Base-by-base conservation (phyloP, 768 basidiomycete species). In the Kwoniella botswanensis region DNA sequence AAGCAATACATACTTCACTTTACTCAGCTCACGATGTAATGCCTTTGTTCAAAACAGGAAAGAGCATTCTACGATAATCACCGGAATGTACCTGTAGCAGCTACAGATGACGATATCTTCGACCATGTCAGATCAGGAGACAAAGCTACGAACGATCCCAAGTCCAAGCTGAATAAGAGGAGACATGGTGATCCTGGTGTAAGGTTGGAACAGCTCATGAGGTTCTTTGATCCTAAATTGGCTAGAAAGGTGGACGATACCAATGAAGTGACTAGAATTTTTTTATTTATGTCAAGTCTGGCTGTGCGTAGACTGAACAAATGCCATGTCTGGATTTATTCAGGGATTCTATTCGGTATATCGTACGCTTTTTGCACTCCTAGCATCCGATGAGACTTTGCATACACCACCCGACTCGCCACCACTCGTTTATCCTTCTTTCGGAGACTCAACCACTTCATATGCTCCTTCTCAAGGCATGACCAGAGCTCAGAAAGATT, bases 1-100 rank as follows among this genome's bases (percentile, higher is more conserved):
- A 35, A 35, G 59, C 35, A 26, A 11, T 29, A 15, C 35, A 18
- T 35, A 5, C 24, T 29, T 64, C 22, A 15, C 43, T 44, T 52
- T 13, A 21, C 9, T 7, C 50, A 17, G 6, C 9, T 17, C 5
- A 60, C 15, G 15, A 12, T 63, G 41, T 3, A 44, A 1, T 11
- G 42, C 63, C 67, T 22, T 58, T 24, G 46, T 64, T n/a, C n/a
- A n/a, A n/a, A n/a, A 21, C 46, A 96, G 92, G 96, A 98, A 87
- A 87, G 97, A 76, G 94, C 97, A 55, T 99, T 94, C 93, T 99
- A 99, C 83, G 97, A 99, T 84, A 90, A 90, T 4, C 96, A 98
- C 82, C 90, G 90, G 68, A 89, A 91, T 35, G 91, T 92, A 26
- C 86, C 94, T 7, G 85, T 86, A 18, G 91, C 92, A 2, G 91